Evolutionary conservation across 2,329 filamentous ascomycete genomes (phyloP), one percentile per base, ranked within the genome.

Genomic region (Fusarium lateritium): DNA sequence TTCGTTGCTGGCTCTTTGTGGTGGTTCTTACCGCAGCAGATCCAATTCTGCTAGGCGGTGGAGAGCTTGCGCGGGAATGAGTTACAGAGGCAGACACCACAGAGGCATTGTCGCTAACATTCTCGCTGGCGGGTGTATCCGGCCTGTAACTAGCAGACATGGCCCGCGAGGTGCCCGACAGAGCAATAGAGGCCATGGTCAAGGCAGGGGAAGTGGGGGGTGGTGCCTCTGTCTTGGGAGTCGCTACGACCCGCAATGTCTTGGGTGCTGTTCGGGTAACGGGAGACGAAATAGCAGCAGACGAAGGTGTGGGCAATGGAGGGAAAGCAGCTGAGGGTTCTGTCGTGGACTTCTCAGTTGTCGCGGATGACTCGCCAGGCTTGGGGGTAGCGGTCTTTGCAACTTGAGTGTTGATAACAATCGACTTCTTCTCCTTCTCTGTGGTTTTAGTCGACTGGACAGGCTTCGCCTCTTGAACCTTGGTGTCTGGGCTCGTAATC

Each of bases 1-100:
- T 95, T 76, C 92, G 91, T 76, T 92, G 88, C 76, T 93, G 91
- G 73, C 90, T 94, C 82, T 94, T 94, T 10, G 92, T 94, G 45
- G 91, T 92, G 22, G 83, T 82, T 62, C 91, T 85, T 5, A 92
- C 83, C 15, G 91, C 89, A 6, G 91, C 91, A 46, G 89, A 88
- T 6, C 92, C 92, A 47, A 94, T 83, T 71, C 86, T 91, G 57
- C 67, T 76, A 4, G 86, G 86, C 9, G 90, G 91, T 5, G 92
- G 92, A 6, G 92, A 94, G 74, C 85, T 92, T 17, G 92, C 88
- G 43, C 92, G 87, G 15, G 92, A 89, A 17, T 83, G 83, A 1
- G 86, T 93, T 34, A 92, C 80, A 3, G 92, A 92, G 4, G 89
- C 85, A 17, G 92, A 94, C 6, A 93, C 85, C 22, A 94, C 83